Evolutionary conservation across 2,329 filamentous ascomycete genomes (phyloP).

Genomic region (Neoarthrinium moseri): DNA sequence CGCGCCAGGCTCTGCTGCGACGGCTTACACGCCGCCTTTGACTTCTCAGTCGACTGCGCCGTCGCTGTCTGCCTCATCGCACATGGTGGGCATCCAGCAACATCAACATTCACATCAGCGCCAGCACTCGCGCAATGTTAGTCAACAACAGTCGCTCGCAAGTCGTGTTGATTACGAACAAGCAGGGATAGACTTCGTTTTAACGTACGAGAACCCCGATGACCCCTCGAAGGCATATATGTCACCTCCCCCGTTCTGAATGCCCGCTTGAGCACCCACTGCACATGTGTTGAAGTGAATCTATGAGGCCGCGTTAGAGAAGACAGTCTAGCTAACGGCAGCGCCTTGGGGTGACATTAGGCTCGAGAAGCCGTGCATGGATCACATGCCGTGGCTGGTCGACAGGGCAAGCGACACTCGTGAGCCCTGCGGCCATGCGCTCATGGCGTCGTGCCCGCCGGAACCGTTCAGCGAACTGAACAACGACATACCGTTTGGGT

Average conservation of each 20-base stretch:
- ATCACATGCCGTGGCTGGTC: slow-evolving; percentile 79
- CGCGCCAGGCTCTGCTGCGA: slow-evolving; percentile 40
- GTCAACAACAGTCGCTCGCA: slow-evolving; percentile 24
- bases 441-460: slow-evolving; percentile 91
- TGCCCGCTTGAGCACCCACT: slow-evolving; percentile 7
- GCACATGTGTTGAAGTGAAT: neutral
- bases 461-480: slow-evolving; percentile 53
- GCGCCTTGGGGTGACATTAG: slow-evolving; percentile 50
- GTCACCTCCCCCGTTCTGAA: slow-evolving; percentile 60
- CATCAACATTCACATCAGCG: slow-evolving; percentile 22
- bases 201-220: slow-evolving; percentile 70
- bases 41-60: slow-evolving; percentile 41
- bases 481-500: slow-evolving; percentile 52
- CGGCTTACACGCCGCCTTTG: slow-evolving; percentile 47
- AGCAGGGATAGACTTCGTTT: slow-evolving; percentile 84
- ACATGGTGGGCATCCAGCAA: slow-evolving; percentile 30
- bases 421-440: slow-evolving; percentile 79
- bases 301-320: neutral
- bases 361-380: slow-evolving; percentile 91
- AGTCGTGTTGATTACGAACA: slow-evolving; percentile 70
- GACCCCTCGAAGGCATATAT: slow-evolving; percentile 63
- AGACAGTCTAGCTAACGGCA: slow-evolving; percentile 42
- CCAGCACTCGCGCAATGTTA: slow-evolving; percentile 25
- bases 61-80: slow-evolving; percentile 34
- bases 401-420: slow-evolving; percentile 58